phyloP scores from a whole-genome alignment of 2,329 filamentous ascomycete genomes.

The Zymoseptoria tritici region DNA sequence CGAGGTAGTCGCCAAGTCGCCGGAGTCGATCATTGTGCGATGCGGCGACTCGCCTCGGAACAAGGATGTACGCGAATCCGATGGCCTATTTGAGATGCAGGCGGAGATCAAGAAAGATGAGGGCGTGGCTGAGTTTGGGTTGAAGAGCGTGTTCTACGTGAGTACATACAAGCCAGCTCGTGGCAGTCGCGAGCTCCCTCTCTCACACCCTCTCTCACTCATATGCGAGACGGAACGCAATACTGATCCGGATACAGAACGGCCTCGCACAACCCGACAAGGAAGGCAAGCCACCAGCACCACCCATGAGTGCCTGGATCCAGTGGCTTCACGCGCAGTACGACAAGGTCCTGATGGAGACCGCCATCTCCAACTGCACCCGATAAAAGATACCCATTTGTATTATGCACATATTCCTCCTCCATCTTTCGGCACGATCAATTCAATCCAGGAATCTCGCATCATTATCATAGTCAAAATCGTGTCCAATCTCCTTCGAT shows the following conservation, averaged over 20 bases:
- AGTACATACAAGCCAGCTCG: not conserved
- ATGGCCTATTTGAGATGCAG: conserved; percentile 60
- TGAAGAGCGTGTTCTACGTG: conserved; percentile 58
- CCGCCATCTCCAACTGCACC: conserved; percentile 36
- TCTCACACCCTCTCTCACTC: too few species aligned
- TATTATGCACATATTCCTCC: not conserved
- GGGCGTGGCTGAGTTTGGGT: conserved; percentile 54
- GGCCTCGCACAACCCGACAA: conserved; percentile 28
- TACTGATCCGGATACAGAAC: not conserved
- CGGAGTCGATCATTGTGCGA: conserved; percentile 53
- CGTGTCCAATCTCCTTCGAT: conserved; percentile 6
- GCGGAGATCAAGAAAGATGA: conserved; percentile 53
- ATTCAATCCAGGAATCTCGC: conserved; percentile 26
- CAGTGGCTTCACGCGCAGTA: conserved; percentile 50
- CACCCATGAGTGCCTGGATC: conserved; percentile 42
- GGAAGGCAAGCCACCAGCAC: conserved; percentile 30
- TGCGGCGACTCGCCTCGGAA: conserved; percentile 59
- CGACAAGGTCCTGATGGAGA: conserved; percentile 51
- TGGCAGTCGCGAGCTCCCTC: not conserved
- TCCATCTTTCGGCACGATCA: not conserved
- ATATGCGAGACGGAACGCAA: not conserved
- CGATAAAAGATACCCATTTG: conserved; percentile 11
- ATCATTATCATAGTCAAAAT: conserved; percentile 23
- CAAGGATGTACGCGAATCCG: conserved; percentile 48
- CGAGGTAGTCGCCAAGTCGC: conserved; percentile 59